These are phyloP conservation scores for Chloromonas sp. DNA, from an alignment of 163 green algal genomes.

Conservation along the genomic window DNA sequence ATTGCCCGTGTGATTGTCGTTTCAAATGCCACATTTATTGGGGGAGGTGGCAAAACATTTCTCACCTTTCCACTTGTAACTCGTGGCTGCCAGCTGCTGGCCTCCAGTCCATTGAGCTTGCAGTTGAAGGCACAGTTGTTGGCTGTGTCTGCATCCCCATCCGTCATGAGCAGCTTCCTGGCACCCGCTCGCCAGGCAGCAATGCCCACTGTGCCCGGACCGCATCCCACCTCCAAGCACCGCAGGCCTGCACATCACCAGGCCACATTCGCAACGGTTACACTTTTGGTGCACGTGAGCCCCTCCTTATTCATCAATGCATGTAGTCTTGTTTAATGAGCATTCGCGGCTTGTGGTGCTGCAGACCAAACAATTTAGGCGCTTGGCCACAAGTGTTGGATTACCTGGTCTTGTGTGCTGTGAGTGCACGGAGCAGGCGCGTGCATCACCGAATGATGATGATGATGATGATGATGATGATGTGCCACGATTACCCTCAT, in stretches of 20 bases:
- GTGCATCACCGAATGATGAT: background rate
- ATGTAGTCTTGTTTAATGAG: background rate
- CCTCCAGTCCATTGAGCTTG: background rate
- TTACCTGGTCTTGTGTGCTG: background rate
- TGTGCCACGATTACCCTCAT: background rate
- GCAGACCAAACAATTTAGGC: background rate
- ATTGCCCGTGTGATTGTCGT: too few relatives aligned
- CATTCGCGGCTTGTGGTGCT: too few relatives aligned
- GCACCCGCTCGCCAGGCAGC: background rate
- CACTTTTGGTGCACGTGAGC: too few relatives aligned
- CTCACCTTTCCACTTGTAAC: too few relatives aligned
- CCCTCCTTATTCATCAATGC: too few relatives aligned
- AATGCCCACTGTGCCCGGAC: conserved; percentile 37
- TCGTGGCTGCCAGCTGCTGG: too few relatives aligned
- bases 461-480: too few relatives aligned
- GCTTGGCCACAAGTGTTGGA: background rate
- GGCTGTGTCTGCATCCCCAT: background rate
- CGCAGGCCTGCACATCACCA: conserved; percentile 9
- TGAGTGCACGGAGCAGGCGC: background rate
- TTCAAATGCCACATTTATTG: too few relatives aligned
- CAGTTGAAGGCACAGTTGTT: background rate
- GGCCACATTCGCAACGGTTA: too few relatives aligned
- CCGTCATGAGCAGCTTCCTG: background rate
- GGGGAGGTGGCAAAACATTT: too few relatives aligned
- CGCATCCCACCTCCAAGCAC: conserved; percentile 49